Evolutionary conservation across 2,329 filamentous ascomycete genomes (phyloP).

Genomic region (Neofusicoccum umdonicola): DNA sequence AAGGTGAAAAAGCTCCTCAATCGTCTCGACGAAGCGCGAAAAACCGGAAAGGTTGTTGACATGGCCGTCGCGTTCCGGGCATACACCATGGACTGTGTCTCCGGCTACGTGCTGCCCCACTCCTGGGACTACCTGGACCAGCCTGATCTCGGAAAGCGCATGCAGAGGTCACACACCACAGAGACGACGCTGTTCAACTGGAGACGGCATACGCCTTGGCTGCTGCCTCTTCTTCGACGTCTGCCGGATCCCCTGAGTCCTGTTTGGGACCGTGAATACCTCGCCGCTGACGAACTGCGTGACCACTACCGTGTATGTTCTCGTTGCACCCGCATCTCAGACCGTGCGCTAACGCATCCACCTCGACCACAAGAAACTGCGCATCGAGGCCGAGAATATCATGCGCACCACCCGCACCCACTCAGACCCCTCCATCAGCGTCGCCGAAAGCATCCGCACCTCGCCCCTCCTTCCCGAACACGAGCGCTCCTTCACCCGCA

Average conservation of each 20-base stretch:
- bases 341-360: neutral
- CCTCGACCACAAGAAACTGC: neutral
- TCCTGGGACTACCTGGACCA: neutral
- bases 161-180: neutral
- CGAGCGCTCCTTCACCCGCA: conserved; percentile 15
- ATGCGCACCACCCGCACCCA: neutral
- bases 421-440: neutral
- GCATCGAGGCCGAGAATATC: neutral
- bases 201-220: neutral
- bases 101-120: neutral
- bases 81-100: neutral
- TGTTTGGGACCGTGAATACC: neutral
- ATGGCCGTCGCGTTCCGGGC: neutral
- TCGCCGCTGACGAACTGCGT: neutral
- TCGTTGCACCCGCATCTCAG: no score
- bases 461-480: conserved; percentile 6
- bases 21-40: conserved; percentile 5
- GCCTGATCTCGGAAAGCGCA: neutral
- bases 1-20: conserved; percentile 16
- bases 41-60: neutral
- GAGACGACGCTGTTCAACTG: neutral
- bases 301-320: neutral
- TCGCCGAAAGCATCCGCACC: neutral
- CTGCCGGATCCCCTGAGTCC: neutral
- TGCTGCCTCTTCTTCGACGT: neutral